Conservation (phyloP, 2,329 filamentous ascomycete species). For the Sclerotinia borealis region DNA sequence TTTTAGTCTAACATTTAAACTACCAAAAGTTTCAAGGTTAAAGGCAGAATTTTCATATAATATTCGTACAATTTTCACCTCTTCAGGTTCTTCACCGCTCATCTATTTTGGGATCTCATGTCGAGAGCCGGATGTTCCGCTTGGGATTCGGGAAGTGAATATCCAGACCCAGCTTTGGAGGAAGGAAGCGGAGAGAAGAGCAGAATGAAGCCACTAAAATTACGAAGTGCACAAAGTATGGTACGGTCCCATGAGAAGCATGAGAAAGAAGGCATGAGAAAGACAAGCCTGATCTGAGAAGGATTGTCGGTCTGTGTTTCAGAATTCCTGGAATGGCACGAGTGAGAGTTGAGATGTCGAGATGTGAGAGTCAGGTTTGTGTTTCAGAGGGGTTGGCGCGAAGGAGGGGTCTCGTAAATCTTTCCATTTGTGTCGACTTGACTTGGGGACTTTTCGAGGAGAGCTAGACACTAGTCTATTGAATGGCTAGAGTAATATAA, state of each 20-base stretch:
- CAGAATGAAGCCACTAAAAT: constrained; percentile 2
- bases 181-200: neutral
- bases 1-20: neutral
- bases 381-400: neutral
- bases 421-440: neutral
- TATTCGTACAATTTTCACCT: neutral
- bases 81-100: constrained; percentile 8
- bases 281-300: neutral
- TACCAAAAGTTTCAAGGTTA: neutral
- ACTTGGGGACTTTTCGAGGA: neutral
- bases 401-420: neutral
- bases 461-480: neutral
- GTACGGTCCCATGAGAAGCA: neutral
- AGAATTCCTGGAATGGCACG: neutral
- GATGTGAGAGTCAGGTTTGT: neutral
- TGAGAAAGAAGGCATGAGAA: neutral
- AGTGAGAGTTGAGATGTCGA: neutral
- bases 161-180: neutral
- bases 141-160: constrained; percentile 3
- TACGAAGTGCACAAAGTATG: neutral
- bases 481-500: neutral
- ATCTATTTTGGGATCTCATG: constrained; percentile 3
- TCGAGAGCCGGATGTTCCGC: constrained; percentile 3
- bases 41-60: neutral
- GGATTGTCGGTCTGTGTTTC: constrained; percentile 4